Percentiles rank a stretch among this genome's conserved stretches.
These are phyloP conservation scores for Lipomyces orientalis DNA, from an alignment of 805 yeast genomes.

Conservation along the genomic window DNA sequence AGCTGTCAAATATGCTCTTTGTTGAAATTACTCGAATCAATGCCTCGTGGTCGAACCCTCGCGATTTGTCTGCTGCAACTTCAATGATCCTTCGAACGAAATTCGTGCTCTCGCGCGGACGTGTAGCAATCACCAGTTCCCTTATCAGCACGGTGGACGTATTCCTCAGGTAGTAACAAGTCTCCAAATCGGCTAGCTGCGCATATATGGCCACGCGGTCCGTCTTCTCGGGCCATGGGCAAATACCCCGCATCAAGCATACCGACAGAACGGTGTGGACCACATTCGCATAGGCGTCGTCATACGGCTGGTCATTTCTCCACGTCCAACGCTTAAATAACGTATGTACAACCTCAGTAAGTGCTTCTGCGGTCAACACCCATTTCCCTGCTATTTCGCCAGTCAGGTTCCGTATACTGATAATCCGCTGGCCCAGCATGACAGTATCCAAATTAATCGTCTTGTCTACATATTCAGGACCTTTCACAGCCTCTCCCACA, in stretches of 20 bases:
- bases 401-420: slow-evolving; percentile 9
- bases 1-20: slow-evolving; percentile 3
- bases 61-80: slow-evolving; percentile 5
- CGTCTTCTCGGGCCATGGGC: slow-evolving; percentile 22
- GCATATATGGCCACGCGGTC: slow-evolving; percentile 17
- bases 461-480: slow-evolving; percentile 7
- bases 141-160: slow-evolving; percentile 13
- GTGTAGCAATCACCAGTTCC: slow-evolving; percentile 17
- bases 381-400: slow-evolving; percentile 6
- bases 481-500: slow-evolving; percentile 6
- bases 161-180: slow-evolving; percentile 7
- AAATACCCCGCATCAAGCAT: slow-evolving; percentile 14
- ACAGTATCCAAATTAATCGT: slow-evolving; percentile 2
- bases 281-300: slow-evolving; percentile 19
- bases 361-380: background rate
- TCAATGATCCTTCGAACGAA: slow-evolving; percentile 15
- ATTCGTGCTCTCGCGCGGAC: slow-evolving; percentile 6
- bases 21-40: slow-evolving; percentile 14
- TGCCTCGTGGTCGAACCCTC: slow-evolving; percentile 23
- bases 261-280: slow-evolving; percentile 16
- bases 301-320: slow-evolving; percentile 12
- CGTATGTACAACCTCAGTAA: slow-evolving; percentile 1
- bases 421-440: slow-evolving; percentile 23
- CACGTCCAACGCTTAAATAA: slow-evolving; percentile 19
- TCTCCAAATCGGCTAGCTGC: slow-evolving; percentile 19